Base-by-base conservation (phyloP, 192 early-diverging fungal species). In the Mortierella hygrophila region DNA sequence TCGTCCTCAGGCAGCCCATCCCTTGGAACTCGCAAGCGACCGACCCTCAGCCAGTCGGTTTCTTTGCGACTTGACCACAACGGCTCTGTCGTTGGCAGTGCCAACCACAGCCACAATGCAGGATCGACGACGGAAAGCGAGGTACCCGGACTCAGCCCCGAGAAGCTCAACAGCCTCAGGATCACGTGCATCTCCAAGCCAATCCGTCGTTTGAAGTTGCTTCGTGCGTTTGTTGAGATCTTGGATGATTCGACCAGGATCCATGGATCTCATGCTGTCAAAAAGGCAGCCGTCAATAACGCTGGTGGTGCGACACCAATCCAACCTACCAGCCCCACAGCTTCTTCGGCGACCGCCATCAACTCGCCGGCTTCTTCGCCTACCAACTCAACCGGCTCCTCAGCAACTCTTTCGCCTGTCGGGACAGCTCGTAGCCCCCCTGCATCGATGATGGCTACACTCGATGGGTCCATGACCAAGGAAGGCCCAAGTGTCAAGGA, bases 161-260 rank as follows among this genome's bases (percentile, higher is more conserved):
- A 72, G 23, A 86, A 76, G 46, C 71, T 86, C 15, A 81, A 81
- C 71, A 81, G 75, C 13, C 76, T 81, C 6, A 75, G 84, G 11
- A 86, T 86, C 72, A 80, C 89, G 35, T 82, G 85, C 9, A 90
- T 91, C 69, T 86, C 84, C 42, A 86, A 86, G 49, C 84, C 91
- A 0, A 80, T 90, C 42, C 88, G 91, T 23, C 83, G 90, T 6
- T 63, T 83, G 35, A 91, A 91, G 44, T 26, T 91, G 15, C 73
- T 89, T 6, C 76, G 83, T 2, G 85, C 89, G 0, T 89, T 91
- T 75, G 89, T 87, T 9, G 84, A 90, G 21, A 75, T 89, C 49
- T 70, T 86, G 29, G 84, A 86, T 35, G 84, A 86, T 37, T 86
- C 84, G 2, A 68, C 84, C 18, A 35, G 49, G 38, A 86, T 85